These are phyloP conservation scores for Scheffersomyces parashehatae DNA, from an alignment of 1,139 yeast species.

Conservation along the genomic window DNA sequence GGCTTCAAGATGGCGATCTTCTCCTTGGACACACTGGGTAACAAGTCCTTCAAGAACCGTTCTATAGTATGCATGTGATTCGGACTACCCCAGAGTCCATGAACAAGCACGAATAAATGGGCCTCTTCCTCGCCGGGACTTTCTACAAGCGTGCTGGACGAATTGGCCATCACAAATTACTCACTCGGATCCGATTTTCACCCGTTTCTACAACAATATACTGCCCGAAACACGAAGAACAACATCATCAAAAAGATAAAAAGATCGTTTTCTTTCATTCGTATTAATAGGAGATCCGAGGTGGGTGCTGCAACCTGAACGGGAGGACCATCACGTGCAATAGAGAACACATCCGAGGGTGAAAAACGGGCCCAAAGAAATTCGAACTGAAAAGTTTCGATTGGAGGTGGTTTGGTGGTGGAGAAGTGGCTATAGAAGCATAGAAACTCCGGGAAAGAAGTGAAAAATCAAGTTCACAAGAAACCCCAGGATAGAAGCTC, in stretches of 20 bases:
- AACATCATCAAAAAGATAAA: too few species aligned
- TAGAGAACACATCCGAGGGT: not conserved
- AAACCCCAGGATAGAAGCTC: too few species aligned
- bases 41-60: constrained; percentile 45
- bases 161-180: too few species aligned
- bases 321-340: not conserved
- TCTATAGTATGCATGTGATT: constrained; percentile 67
- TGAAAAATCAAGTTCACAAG: too few species aligned
- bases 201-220: too few species aligned
- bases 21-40: constrained; percentile 35
- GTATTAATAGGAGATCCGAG: too few species aligned
- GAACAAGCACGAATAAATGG: constrained; percentile 78
- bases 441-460: too few species aligned
- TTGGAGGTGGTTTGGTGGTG: not conserved
- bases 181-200: too few species aligned
- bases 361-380: not conserved
- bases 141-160: not conserved
- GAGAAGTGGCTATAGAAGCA: too few species aligned
- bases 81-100: constrained; percentile 89
- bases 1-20: constrained; percentile 63
- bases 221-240: too few species aligned
- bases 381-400: not conserved
- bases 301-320: too few species aligned
- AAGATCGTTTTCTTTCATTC: too few species aligned
- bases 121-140: constrained; percentile 18